Conservation (phyloP, 2,329 filamentous ascomycete species). For the Cladophialophora chaetospira region DNA sequence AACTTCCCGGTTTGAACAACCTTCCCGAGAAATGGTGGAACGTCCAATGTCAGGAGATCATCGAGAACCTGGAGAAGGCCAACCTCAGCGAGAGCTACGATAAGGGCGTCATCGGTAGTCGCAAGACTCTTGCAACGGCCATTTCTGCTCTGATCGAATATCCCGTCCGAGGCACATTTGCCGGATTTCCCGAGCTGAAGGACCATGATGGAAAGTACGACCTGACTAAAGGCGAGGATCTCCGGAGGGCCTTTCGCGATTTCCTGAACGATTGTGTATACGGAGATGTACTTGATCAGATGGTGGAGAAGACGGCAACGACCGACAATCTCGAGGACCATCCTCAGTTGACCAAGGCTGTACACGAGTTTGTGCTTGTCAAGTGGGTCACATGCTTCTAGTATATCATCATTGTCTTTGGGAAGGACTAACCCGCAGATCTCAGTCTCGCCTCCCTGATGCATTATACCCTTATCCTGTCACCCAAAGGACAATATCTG, state of each 20-base stretch:
- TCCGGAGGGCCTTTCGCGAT: constrained; percentile 67
- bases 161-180: constrained; percentile 65
- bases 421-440: too few relatives aligned
- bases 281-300: constrained; percentile 64
- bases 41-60: constrained; percentile 60
- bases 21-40: constrained; percentile 68
- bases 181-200: constrained; percentile 54
- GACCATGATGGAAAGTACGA: constrained; percentile 55
- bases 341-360: constrained; percentile 62
- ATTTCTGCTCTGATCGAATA: constrained; percentile 70
- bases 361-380: constrained; percentile 69
- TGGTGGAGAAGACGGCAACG: constrained; percentile 63
- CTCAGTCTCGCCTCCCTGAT: constrained; percentile 70
- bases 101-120: constrained; percentile 71
- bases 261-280: constrained; percentile 68
- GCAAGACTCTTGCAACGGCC: constrained; percentile 74
- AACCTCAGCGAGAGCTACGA: constrained; percentile 81
- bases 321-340: constrained; percentile 66
- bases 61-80: constrained; percentile 64
- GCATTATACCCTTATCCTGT: constrained; percentile 72
- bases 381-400: constrained; percentile 57
- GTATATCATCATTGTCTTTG: too few relatives aligned
- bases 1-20: constrained; percentile 66
- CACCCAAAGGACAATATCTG: constrained; percentile 73
- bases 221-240: constrained; percentile 58